These are phyloP conservation scores for Lonicera japonica DNA, from an alignment of 129 eudicot genomes.

Conservation along the genomic window DNA sequence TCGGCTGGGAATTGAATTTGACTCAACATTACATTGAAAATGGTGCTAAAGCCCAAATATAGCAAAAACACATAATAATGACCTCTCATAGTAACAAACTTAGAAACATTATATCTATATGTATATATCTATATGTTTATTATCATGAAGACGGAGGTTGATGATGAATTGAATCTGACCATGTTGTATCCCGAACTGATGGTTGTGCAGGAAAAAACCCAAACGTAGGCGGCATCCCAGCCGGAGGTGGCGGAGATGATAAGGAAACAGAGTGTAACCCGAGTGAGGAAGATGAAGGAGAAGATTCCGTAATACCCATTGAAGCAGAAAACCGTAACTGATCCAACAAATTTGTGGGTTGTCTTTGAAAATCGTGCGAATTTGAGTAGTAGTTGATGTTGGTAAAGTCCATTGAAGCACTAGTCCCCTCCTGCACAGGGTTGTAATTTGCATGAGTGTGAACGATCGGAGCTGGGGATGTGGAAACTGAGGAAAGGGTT, in stretches of 20 bases:
- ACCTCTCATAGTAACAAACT: no score
- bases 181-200: neutral
- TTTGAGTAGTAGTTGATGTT: neutral
- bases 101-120: no score
- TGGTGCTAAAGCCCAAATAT: no score
- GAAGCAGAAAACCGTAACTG: neutral
- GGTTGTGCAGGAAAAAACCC: no score
- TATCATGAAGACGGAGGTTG: conserved; percentile 6
- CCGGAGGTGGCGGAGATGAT: neutral
- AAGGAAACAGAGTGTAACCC: neutral
- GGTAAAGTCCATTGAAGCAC: neutral
- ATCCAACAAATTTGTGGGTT: neutral
- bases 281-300: neutral
- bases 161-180: neutral
- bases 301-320: neutral
- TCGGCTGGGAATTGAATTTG: no score
- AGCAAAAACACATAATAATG: no score
- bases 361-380: neutral
- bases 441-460: neutral
- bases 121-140: neutral
- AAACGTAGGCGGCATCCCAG: neutral
- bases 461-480: conserved; percentile 7
- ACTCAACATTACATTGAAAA: no score
- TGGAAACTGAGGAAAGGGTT: conserved; percentile 11
- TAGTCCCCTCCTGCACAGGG: neutral